phyloP scores from a whole-genome alignment of 768 basidiomycete species.

The Daedalea quercina region DNA sequence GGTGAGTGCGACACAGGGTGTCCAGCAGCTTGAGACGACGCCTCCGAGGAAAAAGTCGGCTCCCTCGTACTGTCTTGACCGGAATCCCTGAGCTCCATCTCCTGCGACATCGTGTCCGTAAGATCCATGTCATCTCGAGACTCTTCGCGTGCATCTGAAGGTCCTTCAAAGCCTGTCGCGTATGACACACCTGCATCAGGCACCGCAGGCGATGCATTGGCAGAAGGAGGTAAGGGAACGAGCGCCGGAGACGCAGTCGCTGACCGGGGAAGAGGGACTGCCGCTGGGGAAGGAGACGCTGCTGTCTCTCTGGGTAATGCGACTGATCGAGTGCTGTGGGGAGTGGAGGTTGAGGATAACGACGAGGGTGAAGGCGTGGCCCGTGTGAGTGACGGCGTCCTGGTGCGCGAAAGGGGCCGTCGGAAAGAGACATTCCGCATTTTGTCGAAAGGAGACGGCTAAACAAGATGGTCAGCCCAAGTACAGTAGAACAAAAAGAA shows the following conservation, averaged over 20 bases:
- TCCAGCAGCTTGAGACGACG: conserved; percentile 9
- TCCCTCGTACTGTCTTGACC: conserved; percentile 26
- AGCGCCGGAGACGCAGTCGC: conserved; percentile 18
- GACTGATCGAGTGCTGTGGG: conserved; percentile 43
- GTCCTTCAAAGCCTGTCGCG: background rate
- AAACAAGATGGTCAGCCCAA: background rate
- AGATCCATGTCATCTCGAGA: conserved; percentile 4
- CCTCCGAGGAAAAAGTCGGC: conserved; percentile 67
- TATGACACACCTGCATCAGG: background rate
- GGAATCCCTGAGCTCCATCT: background rate
- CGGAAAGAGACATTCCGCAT: conserved; percentile 23
- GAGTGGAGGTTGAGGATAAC: conserved; percentile 23
- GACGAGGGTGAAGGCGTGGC: conserved; percentile 24
- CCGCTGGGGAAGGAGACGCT: conserved; percentile 41
- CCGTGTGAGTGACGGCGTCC: conserved; percentile 29
- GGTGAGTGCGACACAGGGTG: conserved; percentile 24
- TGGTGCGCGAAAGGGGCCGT: conserved; percentile 23
- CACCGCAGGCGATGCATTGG: conserved; percentile 9
- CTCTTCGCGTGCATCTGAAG: conserved; percentile 4
- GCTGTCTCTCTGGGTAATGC: conserved; percentile 27
- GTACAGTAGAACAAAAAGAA: background rate
- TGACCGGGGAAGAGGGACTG: conserved; percentile 36
- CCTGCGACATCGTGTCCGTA: background rate
- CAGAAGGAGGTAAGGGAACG: conserved; percentile 27
- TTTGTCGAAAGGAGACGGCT: conserved; percentile 23